phyloP scores from a whole-genome alignment of 306 rosid genomes.

The Cucurbita pepo region DNA sequence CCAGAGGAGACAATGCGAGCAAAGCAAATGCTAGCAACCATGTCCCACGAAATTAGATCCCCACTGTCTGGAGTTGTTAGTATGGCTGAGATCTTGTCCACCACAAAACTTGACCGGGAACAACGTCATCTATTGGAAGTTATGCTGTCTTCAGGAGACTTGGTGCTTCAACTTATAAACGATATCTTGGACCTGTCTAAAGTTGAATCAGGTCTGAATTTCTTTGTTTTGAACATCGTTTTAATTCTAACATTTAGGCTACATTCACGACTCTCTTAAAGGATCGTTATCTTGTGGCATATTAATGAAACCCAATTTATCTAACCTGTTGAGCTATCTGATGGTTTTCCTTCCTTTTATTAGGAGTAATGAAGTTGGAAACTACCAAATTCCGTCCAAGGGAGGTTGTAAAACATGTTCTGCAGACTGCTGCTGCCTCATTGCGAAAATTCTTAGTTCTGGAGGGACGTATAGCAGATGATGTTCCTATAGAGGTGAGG shows the following conservation, averaged over 20 bases:
- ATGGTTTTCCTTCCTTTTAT: background rate
- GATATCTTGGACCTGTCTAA: conserved; percentile 95
- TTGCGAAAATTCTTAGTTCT: conserved; percentile 66
- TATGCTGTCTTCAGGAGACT: conserved; percentile 87
- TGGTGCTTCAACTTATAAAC: conserved; percentile 89
- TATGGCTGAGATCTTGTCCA: conserved; percentile 86
- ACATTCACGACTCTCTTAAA: background rate
- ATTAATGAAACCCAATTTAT: background rate
- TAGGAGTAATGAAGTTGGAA: conserved; percentile 93
- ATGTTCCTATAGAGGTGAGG: conserved; percentile 79
- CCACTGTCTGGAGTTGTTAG: conserved; percentile 86
- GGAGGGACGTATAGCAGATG: conserved; percentile 82
- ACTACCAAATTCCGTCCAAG: conserved; percentile 82
- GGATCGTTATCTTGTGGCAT: background rate
- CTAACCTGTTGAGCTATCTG: background rate
- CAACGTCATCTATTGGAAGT: conserved; percentile 71
- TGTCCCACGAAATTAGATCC: conserved; percentile 95
- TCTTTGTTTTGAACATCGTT: conserved; percentile 1
- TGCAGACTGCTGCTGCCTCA: conserved; percentile 94
- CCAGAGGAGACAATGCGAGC: conserved; percentile 96
- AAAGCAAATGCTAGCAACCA: conserved; percentile 91
- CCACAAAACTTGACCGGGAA: conserved; percentile 65
- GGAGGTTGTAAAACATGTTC: conserved; percentile 79
- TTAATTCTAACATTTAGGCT: background rate
- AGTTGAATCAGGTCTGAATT: conserved; percentile 74